A percentile compares a stretch with the other conserved stretches of the same genome.
These are phyloP conservation scores for Hemileccinum rubropunctum DNA, from an alignment of 768 basidiomycete genomes.

Conservation along the genomic window DNA sequence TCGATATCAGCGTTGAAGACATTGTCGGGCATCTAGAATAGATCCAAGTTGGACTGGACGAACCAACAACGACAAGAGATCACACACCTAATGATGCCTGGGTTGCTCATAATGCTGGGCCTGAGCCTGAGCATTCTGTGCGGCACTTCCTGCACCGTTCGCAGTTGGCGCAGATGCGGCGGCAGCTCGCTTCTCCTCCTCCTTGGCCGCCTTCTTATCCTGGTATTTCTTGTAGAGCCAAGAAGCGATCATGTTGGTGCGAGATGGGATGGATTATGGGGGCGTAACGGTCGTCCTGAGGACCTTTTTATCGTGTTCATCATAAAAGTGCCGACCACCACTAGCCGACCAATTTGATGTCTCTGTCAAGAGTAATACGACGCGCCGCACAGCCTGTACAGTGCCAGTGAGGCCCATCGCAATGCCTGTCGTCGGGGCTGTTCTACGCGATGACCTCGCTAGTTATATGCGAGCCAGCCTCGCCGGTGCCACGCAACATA, in stretches of 20 bases:
- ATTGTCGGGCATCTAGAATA: too few relatives aligned
- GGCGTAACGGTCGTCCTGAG: neutral
- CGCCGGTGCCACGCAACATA: too few relatives aligned
- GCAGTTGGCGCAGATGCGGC: neutral
- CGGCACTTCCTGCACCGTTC: neutral
- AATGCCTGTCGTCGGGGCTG: neutral
- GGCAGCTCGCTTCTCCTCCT: constrained; percentile 10
- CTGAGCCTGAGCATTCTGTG: neutral
- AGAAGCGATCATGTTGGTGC: constrained; percentile 12
- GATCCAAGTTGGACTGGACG: neutral
- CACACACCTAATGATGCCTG: constrained; percentile 11
- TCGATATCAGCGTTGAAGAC: too few relatives aligned
- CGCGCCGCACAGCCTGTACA: too few relatives aligned
- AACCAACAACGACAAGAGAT: neutral
- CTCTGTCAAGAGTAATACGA: neutral
- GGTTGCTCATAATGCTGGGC: neutral
- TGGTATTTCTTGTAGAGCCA: constrained; percentile 28
- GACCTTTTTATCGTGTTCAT: constrained; percentile 7
- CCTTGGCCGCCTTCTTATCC: constrained; percentile 18
- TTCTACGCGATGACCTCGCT: too few relatives aligned
- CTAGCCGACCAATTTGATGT: neutral
- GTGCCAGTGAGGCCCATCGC: too few relatives aligned
- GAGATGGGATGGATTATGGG: neutral
- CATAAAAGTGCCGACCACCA: neutral
- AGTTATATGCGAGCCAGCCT: too few relatives aligned